Conservation (phyloP, 2,329 filamentous ascomycete species). For the Cordyceps fumosorosea region DNA sequence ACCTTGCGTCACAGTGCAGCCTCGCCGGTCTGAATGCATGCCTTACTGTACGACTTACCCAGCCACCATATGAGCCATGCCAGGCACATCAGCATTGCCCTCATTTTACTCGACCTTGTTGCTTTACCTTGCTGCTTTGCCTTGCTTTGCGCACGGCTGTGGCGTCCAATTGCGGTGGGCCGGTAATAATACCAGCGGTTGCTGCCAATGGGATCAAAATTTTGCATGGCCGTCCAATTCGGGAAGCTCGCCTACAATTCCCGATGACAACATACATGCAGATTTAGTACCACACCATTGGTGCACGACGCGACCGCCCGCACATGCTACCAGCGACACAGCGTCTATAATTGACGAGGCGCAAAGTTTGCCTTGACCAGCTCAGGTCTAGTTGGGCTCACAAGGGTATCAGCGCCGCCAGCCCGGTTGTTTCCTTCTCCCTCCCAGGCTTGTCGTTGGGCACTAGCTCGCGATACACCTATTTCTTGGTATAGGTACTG, state of each 20-base stretch:
- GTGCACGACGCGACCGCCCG: background rate
- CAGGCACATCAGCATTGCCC: background rate
- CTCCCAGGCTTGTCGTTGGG: background rate
- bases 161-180: background rate
- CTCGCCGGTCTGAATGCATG: background rate
- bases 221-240: conserved; percentile 3
- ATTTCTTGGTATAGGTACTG: background rate
- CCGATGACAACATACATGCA: background rate
- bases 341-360: background rate
- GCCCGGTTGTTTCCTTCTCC: background rate
- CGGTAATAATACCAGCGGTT: background rate
- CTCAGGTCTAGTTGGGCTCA: background rate
- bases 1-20: background rate
- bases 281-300: background rate
- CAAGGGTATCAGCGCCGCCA: background rate
- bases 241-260: conserved; percentile 5
- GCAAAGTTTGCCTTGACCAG: background rate
- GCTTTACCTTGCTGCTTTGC: background rate
- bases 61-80: background rate
- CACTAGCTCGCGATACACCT: background rate
- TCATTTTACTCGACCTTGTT: background rate
- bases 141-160: background rate
- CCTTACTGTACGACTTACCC: background rate
- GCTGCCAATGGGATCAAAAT: background rate
- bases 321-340: background rate